Evolutionary conservation across 73 alveolate genomes (phyloP).

Genomic region (Paramecium octaurelia): DNA sequence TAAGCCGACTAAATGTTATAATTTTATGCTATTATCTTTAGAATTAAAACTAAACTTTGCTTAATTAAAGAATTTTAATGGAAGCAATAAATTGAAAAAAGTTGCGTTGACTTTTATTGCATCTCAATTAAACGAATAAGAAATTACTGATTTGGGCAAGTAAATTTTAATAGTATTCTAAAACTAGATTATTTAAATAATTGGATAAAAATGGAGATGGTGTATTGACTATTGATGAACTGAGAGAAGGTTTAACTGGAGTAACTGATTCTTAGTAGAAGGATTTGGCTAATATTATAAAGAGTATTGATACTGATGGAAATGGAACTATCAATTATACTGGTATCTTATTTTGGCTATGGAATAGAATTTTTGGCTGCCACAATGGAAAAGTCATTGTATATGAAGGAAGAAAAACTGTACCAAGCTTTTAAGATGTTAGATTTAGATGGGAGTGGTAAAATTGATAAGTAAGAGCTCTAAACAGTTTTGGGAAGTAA

Average conservation of each 20-base stretch:
- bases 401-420: constrained; percentile 59
- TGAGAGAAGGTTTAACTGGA: constrained; percentile 57
- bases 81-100: constrained; percentile 57
- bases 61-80: constrained; percentile 41
- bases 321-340: constrained; percentile 64
- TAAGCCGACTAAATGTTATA: constrained; percentile 35
- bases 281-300: constrained; percentile 15
- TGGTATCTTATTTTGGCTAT: not conserved
- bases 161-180: not conserved
- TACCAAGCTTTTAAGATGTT: constrained; percentile 54
- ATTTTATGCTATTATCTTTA: not conserved
- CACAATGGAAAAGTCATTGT: constrained; percentile 58
- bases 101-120: constrained; percentile 64
- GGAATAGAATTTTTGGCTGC: constrained; percentile 60
- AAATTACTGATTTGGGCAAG: constrained; percentile 59
- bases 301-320: constrained; percentile 65
- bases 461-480: constrained; percentile 58
- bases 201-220: constrained; percentile 69
- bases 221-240: constrained; percentile 59
- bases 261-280: constrained; percentile 22
- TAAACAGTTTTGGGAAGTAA: constrained; percentile 9
- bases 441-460: constrained; percentile 66
- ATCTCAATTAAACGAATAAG: constrained; percentile 55
- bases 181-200: constrained; percentile 43
- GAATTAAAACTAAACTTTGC: constrained; percentile 45